phyloP scores from a whole-genome alignment of 805 yeast genomes.

The Wickerhamiella qilinensis region DNA sequence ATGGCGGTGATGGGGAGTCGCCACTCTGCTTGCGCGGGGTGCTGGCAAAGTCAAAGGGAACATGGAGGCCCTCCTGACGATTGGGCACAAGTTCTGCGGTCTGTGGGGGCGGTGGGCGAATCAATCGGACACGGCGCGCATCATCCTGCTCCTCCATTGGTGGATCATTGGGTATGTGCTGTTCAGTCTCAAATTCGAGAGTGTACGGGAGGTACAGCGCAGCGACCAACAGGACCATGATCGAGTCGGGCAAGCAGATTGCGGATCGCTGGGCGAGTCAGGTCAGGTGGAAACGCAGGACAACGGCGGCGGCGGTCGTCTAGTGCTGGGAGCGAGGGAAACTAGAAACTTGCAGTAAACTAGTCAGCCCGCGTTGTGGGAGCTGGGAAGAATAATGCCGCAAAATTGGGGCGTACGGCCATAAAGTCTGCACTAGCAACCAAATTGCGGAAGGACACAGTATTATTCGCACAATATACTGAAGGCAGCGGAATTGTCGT shows the following conservation, averaged over 20 bases:
- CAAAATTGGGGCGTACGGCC: too few species aligned
- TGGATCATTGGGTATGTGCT: not conserved
- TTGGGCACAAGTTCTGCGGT: not conserved
- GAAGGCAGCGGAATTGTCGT: too few species aligned
- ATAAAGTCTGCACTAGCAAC: too few species aligned
- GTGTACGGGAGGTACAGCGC: conserved; percentile 20
- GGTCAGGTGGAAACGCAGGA: too few species aligned
- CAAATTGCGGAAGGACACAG: too few species aligned
- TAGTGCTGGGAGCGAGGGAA: too few species aligned
- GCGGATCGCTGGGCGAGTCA: too few species aligned
- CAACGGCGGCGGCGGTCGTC: too few species aligned
- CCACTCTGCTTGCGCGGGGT: not conserved
- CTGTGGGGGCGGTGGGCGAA: conserved; percentile 1
- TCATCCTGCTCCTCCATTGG: not conserved
- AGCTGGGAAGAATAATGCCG: too few species aligned
- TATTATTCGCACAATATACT: too few species aligned
- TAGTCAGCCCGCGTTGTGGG: too few species aligned
- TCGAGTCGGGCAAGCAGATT: not conserved
- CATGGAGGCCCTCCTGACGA: conserved; percentile 4
- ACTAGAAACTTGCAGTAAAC: too few species aligned
- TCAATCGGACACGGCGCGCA: not conserved
- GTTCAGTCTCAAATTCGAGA: conserved; percentile 13
- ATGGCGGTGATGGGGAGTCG: conserved; percentile 5
- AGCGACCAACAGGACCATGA: conserved; percentile 15
- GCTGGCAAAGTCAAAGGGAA: conserved; percentile 12